These are phyloP conservation scores for Jimgerdemannia flammicorona DNA, from an alignment of 192 early-diverging fungal genomes.

Conservation along the genomic window DNA sequence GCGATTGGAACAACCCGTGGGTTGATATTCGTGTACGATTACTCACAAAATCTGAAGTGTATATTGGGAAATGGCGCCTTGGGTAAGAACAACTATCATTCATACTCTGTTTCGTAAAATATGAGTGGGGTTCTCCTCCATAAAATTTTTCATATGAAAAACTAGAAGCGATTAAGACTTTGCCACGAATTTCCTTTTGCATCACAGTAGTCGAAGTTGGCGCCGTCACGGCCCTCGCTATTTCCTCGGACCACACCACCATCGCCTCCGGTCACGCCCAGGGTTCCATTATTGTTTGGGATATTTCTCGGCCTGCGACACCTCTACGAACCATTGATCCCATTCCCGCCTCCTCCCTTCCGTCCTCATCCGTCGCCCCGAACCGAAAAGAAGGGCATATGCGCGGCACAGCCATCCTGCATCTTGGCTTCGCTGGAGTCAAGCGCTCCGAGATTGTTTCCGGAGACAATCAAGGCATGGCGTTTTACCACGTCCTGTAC, in stretches of 20 bases:
- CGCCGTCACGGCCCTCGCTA: constrained; percentile 52
- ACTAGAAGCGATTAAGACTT: too few species aligned
- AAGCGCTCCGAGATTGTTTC: constrained; percentile 52
- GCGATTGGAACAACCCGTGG: constrained; percentile 58
- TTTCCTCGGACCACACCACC: constrained; percentile 50
- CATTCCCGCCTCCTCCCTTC: constrained; percentile 37
- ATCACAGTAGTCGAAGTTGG: constrained; percentile 36
- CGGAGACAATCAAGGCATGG: constrained; percentile 57
- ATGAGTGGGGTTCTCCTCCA: not conserved
- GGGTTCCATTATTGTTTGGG: constrained; percentile 56
- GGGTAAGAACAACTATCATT: constrained; percentile 14
- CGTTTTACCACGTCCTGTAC: constrained; percentile 55
- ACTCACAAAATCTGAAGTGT: constrained; percentile 42
- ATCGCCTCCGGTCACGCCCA: constrained; percentile 52
- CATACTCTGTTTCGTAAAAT: not conserved
- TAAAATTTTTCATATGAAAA: not conserved
- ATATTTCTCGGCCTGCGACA: constrained; percentile 37
- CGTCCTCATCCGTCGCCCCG: constrained; percentile 11
- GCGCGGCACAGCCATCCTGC: constrained; percentile 48
- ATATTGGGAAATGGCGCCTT: constrained; percentile 27
- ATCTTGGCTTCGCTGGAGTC: constrained; percentile 54
- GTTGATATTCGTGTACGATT: constrained; percentile 51
- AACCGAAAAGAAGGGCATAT: constrained; percentile 52
- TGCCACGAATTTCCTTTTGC: constrained; percentile 12
- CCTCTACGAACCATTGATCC: constrained; percentile 50